Evolutionary conservation across 805 yeast species (phyloP), one percentile per base, ranked within the genome.

Genomic region (Metahyphopichia silvanorum): DNA sequence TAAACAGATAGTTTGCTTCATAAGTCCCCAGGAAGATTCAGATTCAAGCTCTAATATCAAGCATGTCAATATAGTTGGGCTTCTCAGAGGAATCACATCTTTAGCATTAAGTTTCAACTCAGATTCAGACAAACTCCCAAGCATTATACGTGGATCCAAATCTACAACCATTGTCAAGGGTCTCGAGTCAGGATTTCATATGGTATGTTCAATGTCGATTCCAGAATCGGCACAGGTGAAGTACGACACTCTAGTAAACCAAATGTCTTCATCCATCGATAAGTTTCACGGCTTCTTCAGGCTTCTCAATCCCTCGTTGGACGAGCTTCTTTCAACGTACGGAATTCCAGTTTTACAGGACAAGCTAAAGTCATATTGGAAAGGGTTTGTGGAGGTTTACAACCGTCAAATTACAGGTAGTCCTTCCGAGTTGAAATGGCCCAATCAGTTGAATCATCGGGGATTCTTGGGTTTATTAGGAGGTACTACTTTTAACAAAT

Each of bases 31-130:
- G 9, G 60, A 57, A 24, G n/a, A n/a, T n/a, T n/a, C n/a, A n/a
- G n/a, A n/a, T n/a, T n/a, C n/a, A n/a, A n/a, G n/a, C n/a, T n/a
- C n/a, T n/a, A n/a, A n/a, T n/a, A n/a, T n/a, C n/a, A n/a, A n/a
- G n/a, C 58, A 59, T 25, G 27, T 64, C 19, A 51, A 57, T 19
- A 35, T 55, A 2, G 40, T 66, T 7, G 71, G 72, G 0, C 38
- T 66, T 12, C 43, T 63, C 7, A 53, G 65, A 27, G 71, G 71
- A 3, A 49, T 63, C 3, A 51, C 48, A 27, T 53, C 63, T 16
- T 47, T 66, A 28, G 51, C 53, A 6, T 31, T 38, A 4, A 57
- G 49, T 21, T 62, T 65, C 34, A 43, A 40, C 12, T 13, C 31
- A 0, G 18, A 33, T 14, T 17, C 31, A 13, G 22, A 25, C 4